Evolutionary conservation across 2,329 filamentous ascomycete genomes (phyloP).

Genomic region (Cladophialophora psammophila): DNA sequence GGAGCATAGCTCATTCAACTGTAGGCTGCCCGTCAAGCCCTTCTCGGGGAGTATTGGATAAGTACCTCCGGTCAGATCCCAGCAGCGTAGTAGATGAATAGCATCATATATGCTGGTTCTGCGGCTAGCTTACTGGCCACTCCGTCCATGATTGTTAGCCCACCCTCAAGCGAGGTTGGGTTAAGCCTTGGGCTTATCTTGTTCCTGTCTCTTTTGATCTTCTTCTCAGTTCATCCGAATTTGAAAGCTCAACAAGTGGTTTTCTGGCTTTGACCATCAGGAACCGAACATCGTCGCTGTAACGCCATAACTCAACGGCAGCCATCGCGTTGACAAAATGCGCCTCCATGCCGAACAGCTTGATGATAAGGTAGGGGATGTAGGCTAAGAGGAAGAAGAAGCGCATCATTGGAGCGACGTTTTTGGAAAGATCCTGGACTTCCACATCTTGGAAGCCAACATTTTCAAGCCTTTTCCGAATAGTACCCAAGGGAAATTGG

Average conservation of each 20-base stretch:
- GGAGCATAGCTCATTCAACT: too few species aligned
- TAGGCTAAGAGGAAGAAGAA: slow-evolving; percentile 58
- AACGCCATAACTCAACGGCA: slow-evolving; percentile 31
- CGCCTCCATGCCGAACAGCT: slow-evolving; percentile 54
- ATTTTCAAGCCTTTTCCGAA: slow-evolving; percentile 49
- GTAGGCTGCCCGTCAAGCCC: too few species aligned
- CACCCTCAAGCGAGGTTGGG: background rate
- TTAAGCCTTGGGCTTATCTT: background rate
- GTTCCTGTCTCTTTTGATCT: slow-evolving; percentile 3
- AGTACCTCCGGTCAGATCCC: too few species aligned
- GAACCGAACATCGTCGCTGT: slow-evolving; percentile 45
- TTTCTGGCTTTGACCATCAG: slow-evolving; percentile 40
- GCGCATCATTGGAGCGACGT: slow-evolving; percentile 2
- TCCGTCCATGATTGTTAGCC: too few species aligned
- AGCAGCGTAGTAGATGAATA: too few species aligned
- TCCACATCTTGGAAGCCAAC: slow-evolving; percentile 56
- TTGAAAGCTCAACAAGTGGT: slow-evolving; percentile 24
- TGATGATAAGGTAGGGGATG: slow-evolving; percentile 57
- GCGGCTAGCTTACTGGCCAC: too few species aligned
- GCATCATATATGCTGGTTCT: too few species aligned
- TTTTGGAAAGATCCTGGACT: slow-evolving; percentile 54
- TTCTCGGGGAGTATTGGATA: too few species aligned
- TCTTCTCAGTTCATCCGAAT: slow-evolving; percentile 7
- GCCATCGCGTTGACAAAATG: slow-evolving; percentile 39
- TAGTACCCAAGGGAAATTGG: slow-evolving; percentile 44